Percentiles rank a stretch among this genome's conserved stretches.
phyloP scores from a whole-genome alignment of 1,284 basidiomycete species.

The Singerocomus inundabilis region DNA sequence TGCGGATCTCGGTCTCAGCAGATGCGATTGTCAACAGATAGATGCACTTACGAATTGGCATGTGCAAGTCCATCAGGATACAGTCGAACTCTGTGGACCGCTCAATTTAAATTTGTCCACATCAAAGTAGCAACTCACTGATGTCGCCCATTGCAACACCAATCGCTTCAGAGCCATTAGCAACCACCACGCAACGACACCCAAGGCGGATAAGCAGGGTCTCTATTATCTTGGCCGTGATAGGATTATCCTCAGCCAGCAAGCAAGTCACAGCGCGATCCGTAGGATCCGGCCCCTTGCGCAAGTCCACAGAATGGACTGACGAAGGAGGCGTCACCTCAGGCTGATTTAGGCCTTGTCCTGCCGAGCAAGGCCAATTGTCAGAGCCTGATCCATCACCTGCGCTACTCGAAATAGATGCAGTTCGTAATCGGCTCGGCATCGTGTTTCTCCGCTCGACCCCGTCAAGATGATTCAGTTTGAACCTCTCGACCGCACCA shows the following conservation, averaged over 20 bases:
- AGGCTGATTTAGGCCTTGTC: constrained; percentile 50
- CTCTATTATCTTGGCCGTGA: constrained; percentile 94
- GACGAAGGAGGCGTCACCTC: constrained; percentile 73
- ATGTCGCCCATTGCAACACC: constrained; percentile 97
- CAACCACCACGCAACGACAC: constrained; percentile 90
- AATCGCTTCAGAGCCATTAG: constrained; percentile 95
- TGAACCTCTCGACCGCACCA: constrained; percentile 83
- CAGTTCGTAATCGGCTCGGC: constrained; percentile 84
- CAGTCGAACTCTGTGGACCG: constrained; percentile 72
- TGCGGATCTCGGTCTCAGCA: constrained; percentile 27
- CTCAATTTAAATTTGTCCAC: constrained; percentile 16
- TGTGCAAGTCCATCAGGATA: constrained; percentile 87
- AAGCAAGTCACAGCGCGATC: constrained; percentile 88
- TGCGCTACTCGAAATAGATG: constrained; percentile 73
- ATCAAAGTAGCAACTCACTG: constrained; percentile 53
- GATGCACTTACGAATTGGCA: constrained; percentile 75
- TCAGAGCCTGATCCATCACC: constrained; percentile 78
- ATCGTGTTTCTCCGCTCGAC: constrained; percentile 81
- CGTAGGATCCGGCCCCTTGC: constrained; percentile 64
- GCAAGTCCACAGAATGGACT: constrained; percentile 73
- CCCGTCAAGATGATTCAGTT: constrained; percentile 72
- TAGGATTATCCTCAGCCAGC: constrained; percentile 97
- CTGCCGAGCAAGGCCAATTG: constrained; percentile 62
- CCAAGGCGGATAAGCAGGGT: constrained; percentile 89
- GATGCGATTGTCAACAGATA: neutral